Evolutionary conservation across 306 rosid genomes (phyloP).

Genomic region (Fagus sylvatica): DNA sequence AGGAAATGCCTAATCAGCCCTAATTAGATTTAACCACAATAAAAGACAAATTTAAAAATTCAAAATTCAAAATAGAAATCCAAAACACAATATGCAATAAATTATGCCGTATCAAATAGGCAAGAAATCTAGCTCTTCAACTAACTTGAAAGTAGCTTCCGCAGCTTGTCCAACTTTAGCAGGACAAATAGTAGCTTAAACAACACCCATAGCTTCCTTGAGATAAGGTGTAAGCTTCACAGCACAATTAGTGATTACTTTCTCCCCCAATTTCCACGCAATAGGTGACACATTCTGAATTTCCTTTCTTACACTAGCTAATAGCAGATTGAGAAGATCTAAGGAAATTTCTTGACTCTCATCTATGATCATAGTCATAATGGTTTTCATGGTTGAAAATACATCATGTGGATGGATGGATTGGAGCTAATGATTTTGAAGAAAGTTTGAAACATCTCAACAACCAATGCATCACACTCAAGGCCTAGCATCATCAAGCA

Average conservation of each 20-base stretch:
- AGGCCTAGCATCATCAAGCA: no score
- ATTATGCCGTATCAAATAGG: no score
- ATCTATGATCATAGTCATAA: constrained; percentile 58
- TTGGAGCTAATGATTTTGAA: constrained; percentile 33
- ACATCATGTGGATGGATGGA: constrained; percentile 40
- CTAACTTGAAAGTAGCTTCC: no score
- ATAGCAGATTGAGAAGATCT: constrained; percentile 54
- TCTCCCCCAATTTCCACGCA: constrained; percentile 64
- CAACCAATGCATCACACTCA: no score
- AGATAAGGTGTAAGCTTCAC: constrained; percentile 54
- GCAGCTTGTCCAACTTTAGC: no score
- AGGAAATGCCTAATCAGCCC: no score
- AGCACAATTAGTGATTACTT: constrained; percentile 61
- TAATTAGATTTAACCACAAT: no score
- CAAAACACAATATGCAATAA: no score
- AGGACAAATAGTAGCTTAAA: background rate
- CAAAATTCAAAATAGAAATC: no score
- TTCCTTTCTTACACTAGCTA: constrained; percentile 58
- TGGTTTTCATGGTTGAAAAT: constrained; percentile 51
- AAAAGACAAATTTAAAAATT: no score
- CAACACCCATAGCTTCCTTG: constrained; percentile 38
- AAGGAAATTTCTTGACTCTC: constrained; percentile 69
- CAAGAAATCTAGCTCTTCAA: no score
- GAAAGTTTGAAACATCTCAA: no score
- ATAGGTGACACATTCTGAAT: constrained; percentile 55